These are phyloP conservation scores for Fusarium xylarioides DNA, from an alignment of 2,329 filamentous ascomycete species.

Conservation along the genomic window DNA sequence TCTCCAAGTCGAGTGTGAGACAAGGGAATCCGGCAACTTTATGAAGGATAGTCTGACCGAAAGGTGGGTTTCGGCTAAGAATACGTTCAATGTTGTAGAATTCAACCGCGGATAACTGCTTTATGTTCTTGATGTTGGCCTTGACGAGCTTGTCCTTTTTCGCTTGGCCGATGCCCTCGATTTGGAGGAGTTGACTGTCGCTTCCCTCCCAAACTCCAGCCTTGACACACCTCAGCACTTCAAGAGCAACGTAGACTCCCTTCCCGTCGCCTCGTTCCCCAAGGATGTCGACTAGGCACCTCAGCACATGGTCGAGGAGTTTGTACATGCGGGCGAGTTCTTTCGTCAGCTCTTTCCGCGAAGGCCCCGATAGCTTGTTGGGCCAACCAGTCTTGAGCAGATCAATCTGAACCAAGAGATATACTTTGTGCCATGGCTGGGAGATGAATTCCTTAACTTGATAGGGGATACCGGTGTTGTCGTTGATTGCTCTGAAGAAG, in stretches of 20 bases:
- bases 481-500: constrained; percentile 52
- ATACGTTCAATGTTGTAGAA: constrained; percentile 79
- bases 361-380: constrained; percentile 51
- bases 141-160: constrained; percentile 77
- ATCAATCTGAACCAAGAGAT: constrained; percentile 77
- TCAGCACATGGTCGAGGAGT: constrained; percentile 47
- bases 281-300: constrained; percentile 52
- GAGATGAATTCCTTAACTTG: constrained; percentile 56
- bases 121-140: constrained; percentile 76
- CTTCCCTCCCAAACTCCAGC: constrained; percentile 85
- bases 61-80: constrained; percentile 83
- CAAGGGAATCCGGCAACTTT: constrained; percentile 75
- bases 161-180: constrained; percentile 79
- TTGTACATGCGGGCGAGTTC: constrained; percentile 47
- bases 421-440: constrained; percentile 76
- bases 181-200: constrained; percentile 81
- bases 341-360: constrained; percentile 46
- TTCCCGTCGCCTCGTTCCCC: constrained; percentile 66
- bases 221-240: constrained; percentile 79
- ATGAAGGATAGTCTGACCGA: constrained; percentile 75
- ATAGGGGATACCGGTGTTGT: constrained; percentile 51
- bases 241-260: constrained; percentile 74
- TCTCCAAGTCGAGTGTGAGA: constrained; percentile 54
- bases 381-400: constrained; percentile 71
- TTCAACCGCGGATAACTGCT: constrained; percentile 73